Percentiles rank a stretch among this genome's conserved stretches.
Conservation (phyloP, 2,329 filamentous ascomycete species). For the Botrytis deweyae region DNA sequence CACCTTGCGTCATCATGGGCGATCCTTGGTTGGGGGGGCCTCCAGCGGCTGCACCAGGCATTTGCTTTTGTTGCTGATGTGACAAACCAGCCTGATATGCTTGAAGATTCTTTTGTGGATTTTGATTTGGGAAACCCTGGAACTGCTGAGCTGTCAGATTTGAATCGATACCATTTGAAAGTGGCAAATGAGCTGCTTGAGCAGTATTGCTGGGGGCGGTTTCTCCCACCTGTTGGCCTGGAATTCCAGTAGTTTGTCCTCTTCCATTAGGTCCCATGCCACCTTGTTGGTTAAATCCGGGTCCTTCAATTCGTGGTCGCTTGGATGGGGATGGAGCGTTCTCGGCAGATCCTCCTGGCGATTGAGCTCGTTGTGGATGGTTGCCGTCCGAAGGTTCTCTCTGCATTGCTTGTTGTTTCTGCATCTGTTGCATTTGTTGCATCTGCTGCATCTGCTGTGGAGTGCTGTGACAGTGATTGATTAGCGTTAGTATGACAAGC, state of each 20-base stretch:
- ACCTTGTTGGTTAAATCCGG: slow-evolving; percentile 66
- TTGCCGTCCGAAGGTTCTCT: slow-evolving; percentile 83
- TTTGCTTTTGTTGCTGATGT: slow-evolving; percentile 69
- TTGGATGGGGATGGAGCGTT: slow-evolving; percentile 93
- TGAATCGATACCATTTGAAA: slow-evolving; percentile 72
- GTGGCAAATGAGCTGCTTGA: slow-evolving; percentile 60
- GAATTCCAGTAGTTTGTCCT: slow-evolving; percentile 65
- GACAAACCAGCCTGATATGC: slow-evolving; percentile 83
- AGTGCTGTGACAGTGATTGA: slow-evolving; percentile 1
- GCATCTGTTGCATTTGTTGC: slow-evolving; percentile 69
- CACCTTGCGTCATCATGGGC: slow-evolving; percentile 74
- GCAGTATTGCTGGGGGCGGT: slow-evolving; percentile 47
- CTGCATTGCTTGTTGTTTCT: slow-evolving; percentile 80
- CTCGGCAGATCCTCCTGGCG: slow-evolving; percentile 76
- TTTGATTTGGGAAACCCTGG: slow-evolving; percentile 51
- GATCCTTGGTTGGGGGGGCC: slow-evolving; percentile 76
- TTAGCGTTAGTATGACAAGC: not conserved
- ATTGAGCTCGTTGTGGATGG: slow-evolving; percentile 66
- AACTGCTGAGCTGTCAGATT: slow-evolving; percentile 75
- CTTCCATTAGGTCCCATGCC: slow-evolving; percentile 64
- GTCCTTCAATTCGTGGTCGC: slow-evolving; percentile 76
- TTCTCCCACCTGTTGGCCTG: slow-evolving; percentile 61
- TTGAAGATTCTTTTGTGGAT: slow-evolving; percentile 66
- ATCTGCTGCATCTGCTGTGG: slow-evolving; percentile 65
- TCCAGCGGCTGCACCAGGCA: slow-evolving; percentile 76